These are phyloP conservation scores for Penstemon newberryi DNA, from an alignment of 257 asterid species.

Conservation along the genomic window DNA sequence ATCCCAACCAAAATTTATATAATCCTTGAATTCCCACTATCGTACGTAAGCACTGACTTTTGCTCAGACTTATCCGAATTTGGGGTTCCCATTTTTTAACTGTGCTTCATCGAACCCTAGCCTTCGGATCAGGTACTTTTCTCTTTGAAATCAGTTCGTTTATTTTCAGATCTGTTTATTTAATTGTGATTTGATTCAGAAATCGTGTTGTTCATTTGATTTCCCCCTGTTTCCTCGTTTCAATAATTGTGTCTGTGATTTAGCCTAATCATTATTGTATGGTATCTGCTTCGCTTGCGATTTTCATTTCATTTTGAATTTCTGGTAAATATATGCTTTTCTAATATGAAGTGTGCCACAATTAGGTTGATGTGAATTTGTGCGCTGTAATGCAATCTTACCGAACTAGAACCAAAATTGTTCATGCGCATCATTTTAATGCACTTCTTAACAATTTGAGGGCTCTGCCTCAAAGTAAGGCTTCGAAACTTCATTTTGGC, in stretches of 20 bases:
- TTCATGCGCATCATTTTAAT: neutral
- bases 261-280: neutral
- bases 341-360: too few species aligned
- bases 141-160: neutral
- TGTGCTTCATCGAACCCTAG: conserved; percentile 27
- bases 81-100: conserved; percentile 17
- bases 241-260: neutral
- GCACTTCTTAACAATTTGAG: neutral
- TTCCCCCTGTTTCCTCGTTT: neutral
- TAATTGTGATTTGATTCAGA: conserved; percentile 11
- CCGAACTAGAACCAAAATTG: neutral
- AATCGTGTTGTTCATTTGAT: neutral
- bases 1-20: too few species aligned
- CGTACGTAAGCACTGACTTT: neutral
- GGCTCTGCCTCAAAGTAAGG: neutral
- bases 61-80: conserved; percentile 40
- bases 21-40: too few species aligned
- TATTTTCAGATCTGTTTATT: conserved; percentile 23
- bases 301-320: neutral
- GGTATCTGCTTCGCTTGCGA: neutral
- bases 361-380: neutral
- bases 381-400: conserved; percentile 1
- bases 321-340: neutral
- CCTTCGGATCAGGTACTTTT: conserved; percentile 35
- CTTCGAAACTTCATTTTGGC: neutral